phyloP scores from a whole-genome alignment of 2,329 filamentous ascomycete species.

The Phyllosticta citriasiana region DNA sequence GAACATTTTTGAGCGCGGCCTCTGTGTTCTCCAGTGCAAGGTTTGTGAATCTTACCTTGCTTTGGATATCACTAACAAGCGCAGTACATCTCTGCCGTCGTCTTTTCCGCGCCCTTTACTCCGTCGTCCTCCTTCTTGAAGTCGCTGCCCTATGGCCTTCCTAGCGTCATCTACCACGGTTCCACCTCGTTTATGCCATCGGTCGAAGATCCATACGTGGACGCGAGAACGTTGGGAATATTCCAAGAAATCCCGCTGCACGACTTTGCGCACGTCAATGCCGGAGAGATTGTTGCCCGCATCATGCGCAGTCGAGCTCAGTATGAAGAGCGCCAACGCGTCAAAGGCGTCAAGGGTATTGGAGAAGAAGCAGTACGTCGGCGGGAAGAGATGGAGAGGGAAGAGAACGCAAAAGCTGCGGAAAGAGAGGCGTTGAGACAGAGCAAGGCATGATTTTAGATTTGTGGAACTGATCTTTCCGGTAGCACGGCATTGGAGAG shows the following conservation, averaged over 20 bases:
- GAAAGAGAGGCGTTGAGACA: conserved; percentile 5
- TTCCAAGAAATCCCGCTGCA: conserved; percentile 71
- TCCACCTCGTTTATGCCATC: conserved; percentile 78
- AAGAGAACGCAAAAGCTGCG: conserved; percentile 15
- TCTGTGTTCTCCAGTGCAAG: conserved; percentile 91
- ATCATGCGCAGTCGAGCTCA: conserved; percentile 79
- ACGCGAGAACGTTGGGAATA: conserved; percentile 71
- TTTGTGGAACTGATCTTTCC: background rate
- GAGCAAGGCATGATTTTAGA: background rate
- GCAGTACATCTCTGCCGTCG: conserved; percentile 75
- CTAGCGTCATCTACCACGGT: conserved; percentile 87
- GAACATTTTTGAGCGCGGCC: conserved; percentile 94
- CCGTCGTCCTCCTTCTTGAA: conserved; percentile 69
- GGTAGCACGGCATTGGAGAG: background rate
- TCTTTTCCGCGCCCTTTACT: conserved; percentile 84
- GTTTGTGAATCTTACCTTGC: conserved; percentile 39
- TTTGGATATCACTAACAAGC: conserved; percentile 7
- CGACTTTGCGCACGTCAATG: conserved; percentile 78
- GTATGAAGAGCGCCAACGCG: conserved; percentile 84
- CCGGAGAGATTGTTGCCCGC: conserved; percentile 79
- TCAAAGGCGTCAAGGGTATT: conserved; percentile 78
- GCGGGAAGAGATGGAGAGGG: conserved; percentile 28
- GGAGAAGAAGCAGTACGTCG: conserved; percentile 49
- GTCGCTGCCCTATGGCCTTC: conserved; percentile 57
- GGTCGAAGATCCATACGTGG: conserved; percentile 54